These are phyloP conservation scores for Colletotrichum karsti DNA, from an alignment of 2,329 filamentous ascomycete species.

Conservation along the genomic window DNA sequence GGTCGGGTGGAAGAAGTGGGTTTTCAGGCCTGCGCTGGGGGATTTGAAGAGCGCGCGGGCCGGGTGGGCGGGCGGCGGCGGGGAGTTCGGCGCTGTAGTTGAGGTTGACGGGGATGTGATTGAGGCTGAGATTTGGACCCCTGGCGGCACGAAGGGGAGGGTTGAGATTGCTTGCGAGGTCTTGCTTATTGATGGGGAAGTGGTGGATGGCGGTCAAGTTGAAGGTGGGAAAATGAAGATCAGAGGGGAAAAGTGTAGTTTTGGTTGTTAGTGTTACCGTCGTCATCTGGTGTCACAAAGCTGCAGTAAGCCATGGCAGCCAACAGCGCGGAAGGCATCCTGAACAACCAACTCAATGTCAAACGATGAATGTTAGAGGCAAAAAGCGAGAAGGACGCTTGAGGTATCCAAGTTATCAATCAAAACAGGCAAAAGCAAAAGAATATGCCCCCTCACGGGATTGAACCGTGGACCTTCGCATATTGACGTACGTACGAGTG, in stretches of 20 bases:
- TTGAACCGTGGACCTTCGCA: conserved; percentile 31
- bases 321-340: too few species aligned
- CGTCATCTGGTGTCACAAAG: too few species aligned
- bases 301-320: too few species aligned
- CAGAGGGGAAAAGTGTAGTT: background rate
- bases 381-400: too few species aligned
- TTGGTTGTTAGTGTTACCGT: background rate
- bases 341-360: too few species aligned
- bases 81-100: background rate
- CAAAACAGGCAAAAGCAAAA: background rate
- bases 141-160: background rate
- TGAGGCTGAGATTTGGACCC: conserved; percentile 15
- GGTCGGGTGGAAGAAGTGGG: conserved; percentile 36
- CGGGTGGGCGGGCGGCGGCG: conserved; percentile 27
- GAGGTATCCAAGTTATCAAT: too few species aligned
- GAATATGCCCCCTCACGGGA: conserved; percentile 21
- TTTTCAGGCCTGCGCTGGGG: conserved; percentile 34
- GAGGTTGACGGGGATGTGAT: background rate
- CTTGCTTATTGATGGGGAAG: background rate
- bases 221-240: conserved; percentile 1
- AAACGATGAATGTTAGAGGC: fast-evolving
- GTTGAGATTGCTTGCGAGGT: background rate
- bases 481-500: conserved; percentile 16
- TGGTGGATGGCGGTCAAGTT: background rate
- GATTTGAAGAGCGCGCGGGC: conserved; percentile 30